Percentiles rank a stretch among this genome's conserved stretches.
These are phyloP conservation scores for Babesia caballi DNA, from an alignment of 169 alveolate genomes.

Conservation along the genomic window DNA sequence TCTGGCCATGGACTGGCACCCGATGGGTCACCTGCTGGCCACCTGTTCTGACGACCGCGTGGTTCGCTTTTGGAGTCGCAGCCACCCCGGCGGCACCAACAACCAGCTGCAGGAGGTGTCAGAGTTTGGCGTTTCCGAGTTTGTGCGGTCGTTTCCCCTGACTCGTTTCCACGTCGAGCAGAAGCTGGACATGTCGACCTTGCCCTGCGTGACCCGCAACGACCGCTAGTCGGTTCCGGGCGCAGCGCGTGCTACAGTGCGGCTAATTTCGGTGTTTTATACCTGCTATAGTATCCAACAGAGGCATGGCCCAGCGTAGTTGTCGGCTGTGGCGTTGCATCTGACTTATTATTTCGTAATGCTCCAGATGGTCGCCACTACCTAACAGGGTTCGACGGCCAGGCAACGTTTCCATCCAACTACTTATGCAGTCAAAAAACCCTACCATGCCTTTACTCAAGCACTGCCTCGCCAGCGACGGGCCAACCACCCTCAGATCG, in stretches of 20 bases:
- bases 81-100: conserved; percentile 67
- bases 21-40: conserved; percentile 85
- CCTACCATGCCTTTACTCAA: too few relatives aligned
- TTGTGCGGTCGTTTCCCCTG: conserved; percentile 60
- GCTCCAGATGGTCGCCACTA: too few relatives aligned
- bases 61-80: conserved; percentile 78
- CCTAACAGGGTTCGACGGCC: too few relatives aligned
- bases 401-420: too few relatives aligned
- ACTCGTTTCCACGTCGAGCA: conserved; percentile 57
- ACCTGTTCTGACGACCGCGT: conserved; percentile 81
- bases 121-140: conserved; percentile 34
- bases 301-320: too few relatives aligned
- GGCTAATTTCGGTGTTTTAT: too few relatives aligned
- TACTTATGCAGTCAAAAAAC: too few relatives aligned
- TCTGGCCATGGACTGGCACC: conserved; percentile 83
- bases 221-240: background rate
- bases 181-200: conserved; percentile 63
- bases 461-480: too few relatives aligned
- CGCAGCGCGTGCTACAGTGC: background rate
- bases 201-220: conserved; percentile 37
- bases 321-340: too few relatives aligned
- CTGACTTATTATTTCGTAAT: too few relatives aligned
- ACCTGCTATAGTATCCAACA: too few relatives aligned
- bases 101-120: conserved; percentile 59
- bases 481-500: too few relatives aligned